Evolutionary conservation across 495 filamentous ascomycete species (phyloP), one percentile per base, ranked within the genome.

Genomic region (Podospora conica): DNA sequence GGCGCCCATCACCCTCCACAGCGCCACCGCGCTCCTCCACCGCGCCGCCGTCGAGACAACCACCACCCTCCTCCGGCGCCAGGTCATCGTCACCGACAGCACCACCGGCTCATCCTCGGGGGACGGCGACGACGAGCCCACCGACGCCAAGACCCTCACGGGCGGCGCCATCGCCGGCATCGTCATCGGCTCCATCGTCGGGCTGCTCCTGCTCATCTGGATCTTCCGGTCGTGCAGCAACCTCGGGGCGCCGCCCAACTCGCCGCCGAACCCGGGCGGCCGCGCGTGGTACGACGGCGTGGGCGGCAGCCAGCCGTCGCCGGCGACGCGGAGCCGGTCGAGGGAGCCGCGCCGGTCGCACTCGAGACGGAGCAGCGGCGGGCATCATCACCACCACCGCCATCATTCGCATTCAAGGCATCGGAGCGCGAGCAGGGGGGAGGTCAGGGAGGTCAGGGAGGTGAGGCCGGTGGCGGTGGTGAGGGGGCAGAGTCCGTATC

Each of bases 141-240:
- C 67, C 61, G 56, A 53, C 48, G 62, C 73, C 5, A 48, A 72
- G n/a, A 82, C 75, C 18, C 76, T 87, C 18, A 76, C 76, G 21
- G 79, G 83, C 20, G 85, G 85, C 23, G 84, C 76, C 1, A 86
- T 87, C 54, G 85, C 85, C 0, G 85, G 85, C 53, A 86, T 87
- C 65, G 85, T 87, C 59, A 80, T 87, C 69, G 85, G 85, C 33
- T 80, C 81, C 22, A 82, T 87, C 59, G 83, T 73, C 58, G 85
- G 85, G 8, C 76, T 86, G 1, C 74, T 87, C 0, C 70, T 87
- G 0, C 61, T 87, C 4, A 68, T 83, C 24, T 87, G 85, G 85
- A 76, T 87, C 69, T 69, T 81, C 70, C 72, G 74, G 6, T 78
- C 74, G 0, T 81, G 79, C 66, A 66, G 65, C 57, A 79, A 78